Evolutionary conservation across 2,329 filamentous ascomycete species (phyloP).

Genomic region (Bimuria novae-zelandiae): DNA sequence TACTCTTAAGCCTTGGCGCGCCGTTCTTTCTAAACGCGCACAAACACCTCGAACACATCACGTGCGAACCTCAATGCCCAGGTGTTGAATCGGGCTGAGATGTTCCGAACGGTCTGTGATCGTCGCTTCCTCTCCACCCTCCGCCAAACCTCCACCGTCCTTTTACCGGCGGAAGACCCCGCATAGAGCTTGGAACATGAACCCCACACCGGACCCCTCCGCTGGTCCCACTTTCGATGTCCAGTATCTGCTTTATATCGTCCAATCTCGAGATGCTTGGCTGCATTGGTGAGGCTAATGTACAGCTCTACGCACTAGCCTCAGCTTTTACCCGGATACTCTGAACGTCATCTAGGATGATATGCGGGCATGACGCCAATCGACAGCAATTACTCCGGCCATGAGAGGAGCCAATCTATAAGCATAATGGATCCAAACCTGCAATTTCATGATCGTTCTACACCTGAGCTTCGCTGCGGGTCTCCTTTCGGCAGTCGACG

Average conservation of each 20-base stretch:
- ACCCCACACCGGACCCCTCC: slow-evolving; percentile 8
- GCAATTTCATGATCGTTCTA: slow-evolving; percentile 1
- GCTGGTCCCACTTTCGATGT: neutral
- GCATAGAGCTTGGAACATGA: slow-evolving; percentile 5
- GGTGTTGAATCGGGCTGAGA: neutral
- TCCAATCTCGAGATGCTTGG: slow-evolving; percentile 20
- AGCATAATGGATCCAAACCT: slow-evolving; percentile 10
- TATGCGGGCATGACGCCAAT: slow-evolving; percentile 5
- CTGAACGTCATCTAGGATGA: slow-evolving; percentile 8
- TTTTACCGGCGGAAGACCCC: slow-evolving; percentile 24
- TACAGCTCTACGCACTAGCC: slow-evolving; percentile 11
- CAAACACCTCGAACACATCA: too few relatives aligned
- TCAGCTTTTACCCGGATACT: slow-evolving; percentile 24
- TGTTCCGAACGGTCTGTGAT: slow-evolving; percentile 7
- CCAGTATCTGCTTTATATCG: slow-evolving; percentile 16
- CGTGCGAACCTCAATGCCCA: neutral
- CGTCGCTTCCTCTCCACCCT: neutral
- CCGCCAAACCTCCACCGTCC: slow-evolving; percentile 4
- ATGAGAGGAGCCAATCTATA: slow-evolving; percentile 18
- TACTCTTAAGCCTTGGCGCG: too few relatives aligned
- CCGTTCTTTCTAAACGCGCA: too few relatives aligned
- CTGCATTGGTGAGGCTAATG: slow-evolving; percentile 16
- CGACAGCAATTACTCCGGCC: neutral
- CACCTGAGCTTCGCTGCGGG: neutral
- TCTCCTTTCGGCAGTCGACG: slow-evolving; percentile 12